A percentile compares a stretch with the other conserved stretches of the same genome.
Evolutionary conservation across 164 flowering plant species (phyloP).

Genomic region (Nymphaea thermarum): DNA sequence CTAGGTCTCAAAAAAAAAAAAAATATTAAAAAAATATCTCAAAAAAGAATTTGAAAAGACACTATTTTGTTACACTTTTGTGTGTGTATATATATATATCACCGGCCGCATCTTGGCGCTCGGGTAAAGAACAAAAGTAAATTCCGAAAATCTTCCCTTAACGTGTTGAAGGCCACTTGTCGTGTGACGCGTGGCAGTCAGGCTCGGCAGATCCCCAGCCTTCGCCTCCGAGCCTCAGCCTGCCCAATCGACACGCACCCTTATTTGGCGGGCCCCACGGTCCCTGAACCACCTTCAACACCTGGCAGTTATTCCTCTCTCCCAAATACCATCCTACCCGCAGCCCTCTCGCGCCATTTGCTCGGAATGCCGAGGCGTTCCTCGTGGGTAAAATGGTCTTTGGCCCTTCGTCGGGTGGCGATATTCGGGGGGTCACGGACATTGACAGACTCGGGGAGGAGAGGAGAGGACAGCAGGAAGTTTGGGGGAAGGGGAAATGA

Average conservation of each 20-base stretch:
- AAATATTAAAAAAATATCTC: too few relatives aligned
- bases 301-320: not conserved
- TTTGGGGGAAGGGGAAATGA: not conserved
- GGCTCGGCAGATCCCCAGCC: constrained; percentile 9
- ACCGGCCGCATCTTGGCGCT: not conserved
- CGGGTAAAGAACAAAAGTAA: not conserved
- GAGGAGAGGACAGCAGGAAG: not conserved
- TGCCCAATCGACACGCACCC: not conserved
- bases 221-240: constrained; percentile 1
- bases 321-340: not conserved
- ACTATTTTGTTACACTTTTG: too few relatives aligned
- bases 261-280: not conserved
- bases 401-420: not conserved
- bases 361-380: too few relatives aligned
- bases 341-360: not conserved
- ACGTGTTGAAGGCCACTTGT: constrained; percentile 1
- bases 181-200: not conserved
- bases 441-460: not conserved
- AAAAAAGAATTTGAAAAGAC: too few relatives aligned
- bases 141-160: constrained; percentile 1
- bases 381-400: not conserved
- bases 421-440: not conserved
- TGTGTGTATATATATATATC: not conserved
- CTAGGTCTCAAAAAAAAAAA: too few relatives aligned
- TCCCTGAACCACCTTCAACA: not conserved